Evolutionary conservation across 1,284 basidiomycete species (phyloP).

Genomic region (Prillingera fragicola): DNA sequence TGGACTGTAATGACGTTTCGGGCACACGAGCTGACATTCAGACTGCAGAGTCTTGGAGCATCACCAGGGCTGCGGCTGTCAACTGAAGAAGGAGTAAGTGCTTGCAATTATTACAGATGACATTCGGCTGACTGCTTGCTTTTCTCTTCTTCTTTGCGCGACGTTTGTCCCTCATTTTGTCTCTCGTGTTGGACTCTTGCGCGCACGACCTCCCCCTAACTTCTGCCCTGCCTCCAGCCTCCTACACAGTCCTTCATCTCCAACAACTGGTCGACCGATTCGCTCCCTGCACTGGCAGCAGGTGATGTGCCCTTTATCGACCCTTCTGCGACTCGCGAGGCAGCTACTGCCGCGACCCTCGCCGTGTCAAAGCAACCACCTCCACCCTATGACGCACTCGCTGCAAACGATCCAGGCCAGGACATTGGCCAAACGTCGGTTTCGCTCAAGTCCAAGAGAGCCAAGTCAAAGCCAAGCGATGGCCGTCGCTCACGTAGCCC

Average conservation of each 20-base stretch:
- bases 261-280: conserved; percentile 38
- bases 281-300: conserved; percentile 26
- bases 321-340: neutral
- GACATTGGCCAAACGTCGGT: neutral
- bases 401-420: neutral
- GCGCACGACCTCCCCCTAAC: neutral
- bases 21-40: neutral
- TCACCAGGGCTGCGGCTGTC: neutral
- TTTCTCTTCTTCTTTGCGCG: neutral
- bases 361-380: neutral
- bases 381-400: neutral
- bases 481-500: too few relatives aligned
- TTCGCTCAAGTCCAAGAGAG: too few relatives aligned
- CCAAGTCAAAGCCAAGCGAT: too few relatives aligned
- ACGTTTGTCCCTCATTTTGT: neutral
- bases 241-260: conserved; percentile 31
- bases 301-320: conserved; percentile 11
- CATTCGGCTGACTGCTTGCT: neutral
- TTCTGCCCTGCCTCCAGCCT: conserved; percentile 18
- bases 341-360: neutral
- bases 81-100: conserved; percentile 18
- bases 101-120: neutral
- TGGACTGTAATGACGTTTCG: neutral
- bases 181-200: neutral
- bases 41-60: neutral